Percentiles rank a stretch among this genome's conserved stretches.
These are phyloP conservation scores for Neurospora sp. DNA, from an alignment of 495 filamentous ascomycete species.

Conservation along the genomic window DNA sequence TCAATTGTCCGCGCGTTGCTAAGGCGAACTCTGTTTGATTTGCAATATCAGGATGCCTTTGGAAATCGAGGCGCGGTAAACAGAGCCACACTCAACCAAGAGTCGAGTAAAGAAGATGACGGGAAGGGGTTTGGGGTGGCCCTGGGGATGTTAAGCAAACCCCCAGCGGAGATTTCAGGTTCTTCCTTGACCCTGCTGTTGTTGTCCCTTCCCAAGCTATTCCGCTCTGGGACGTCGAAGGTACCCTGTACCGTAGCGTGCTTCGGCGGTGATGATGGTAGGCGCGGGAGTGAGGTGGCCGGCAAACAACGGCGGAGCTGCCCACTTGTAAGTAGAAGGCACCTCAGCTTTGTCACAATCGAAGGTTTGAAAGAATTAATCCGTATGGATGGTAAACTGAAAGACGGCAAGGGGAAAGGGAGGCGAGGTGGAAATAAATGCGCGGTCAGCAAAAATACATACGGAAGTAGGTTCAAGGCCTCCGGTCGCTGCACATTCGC, in stretches of 20 bases:
- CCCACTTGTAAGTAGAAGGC: neutral
- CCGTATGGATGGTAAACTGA: neutral
- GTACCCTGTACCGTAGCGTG: neutral
- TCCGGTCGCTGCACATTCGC: neutral
- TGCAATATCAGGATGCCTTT: neutral
- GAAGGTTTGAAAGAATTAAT: neutral
- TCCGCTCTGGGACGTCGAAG: neutral
- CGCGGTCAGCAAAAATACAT: neutral
- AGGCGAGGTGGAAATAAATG: neutral
- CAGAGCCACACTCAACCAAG: neutral
- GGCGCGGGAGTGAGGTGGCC: neutral
- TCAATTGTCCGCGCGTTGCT: neutral
- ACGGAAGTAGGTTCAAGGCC: neutral
- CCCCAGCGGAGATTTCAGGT: neutral
- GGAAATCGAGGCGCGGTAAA: neutral
- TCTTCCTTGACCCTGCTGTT: neutral
- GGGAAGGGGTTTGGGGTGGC: neutral
- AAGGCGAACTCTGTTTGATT: neutral
- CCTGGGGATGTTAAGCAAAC: neutral
- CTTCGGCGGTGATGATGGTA: neutral
- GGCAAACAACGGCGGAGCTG: neutral
- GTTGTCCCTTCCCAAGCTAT: neutral
- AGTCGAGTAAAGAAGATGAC: neutral
- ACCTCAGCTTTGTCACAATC: neutral
- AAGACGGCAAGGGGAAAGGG: neutral